phyloP scores from a whole-genome alignment of 148 eudicot species.

The Silene conica region DNA sequence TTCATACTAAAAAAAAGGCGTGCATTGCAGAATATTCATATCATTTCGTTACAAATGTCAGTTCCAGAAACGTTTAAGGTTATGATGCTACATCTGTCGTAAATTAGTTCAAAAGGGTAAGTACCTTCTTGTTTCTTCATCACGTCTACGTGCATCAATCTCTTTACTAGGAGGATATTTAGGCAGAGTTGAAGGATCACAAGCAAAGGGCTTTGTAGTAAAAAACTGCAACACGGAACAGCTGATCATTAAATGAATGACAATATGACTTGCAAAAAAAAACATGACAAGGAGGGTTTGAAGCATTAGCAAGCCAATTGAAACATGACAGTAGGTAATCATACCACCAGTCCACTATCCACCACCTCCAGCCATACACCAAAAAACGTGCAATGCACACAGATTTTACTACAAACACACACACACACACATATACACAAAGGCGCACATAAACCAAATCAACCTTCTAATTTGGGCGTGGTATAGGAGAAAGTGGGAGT shows the following conservation, averaged over 20 bases:
- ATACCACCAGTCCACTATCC: not conserved
- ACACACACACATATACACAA: not conserved
- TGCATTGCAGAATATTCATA: not conserved
- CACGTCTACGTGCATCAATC: conserved; percentile 76
- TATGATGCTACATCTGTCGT: not conserved
- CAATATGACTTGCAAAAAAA: not conserved
- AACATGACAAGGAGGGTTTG: not conserved
- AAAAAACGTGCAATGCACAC: not conserved
- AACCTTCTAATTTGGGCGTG: not conserved
- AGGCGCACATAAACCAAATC: not conserved
- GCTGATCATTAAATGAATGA: not conserved
- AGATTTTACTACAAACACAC: not conserved
- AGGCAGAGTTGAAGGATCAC: conserved; percentile 81
- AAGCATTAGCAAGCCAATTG: not conserved
- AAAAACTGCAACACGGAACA: conserved; percentile 53
- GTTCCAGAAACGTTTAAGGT: not conserved
- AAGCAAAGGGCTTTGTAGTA: conserved; percentile 56
- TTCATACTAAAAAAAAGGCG: not conserved
- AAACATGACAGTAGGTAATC: not conserved
- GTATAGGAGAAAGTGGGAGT: not conserved
- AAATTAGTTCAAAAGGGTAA: not conserved
- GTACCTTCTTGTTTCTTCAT: conserved; percentile 73
- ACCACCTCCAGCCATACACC: not conserved
- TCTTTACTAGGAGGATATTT: conserved; percentile 96
- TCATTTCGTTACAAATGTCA: not conserved